Percentiles rank a stretch among this genome's conserved stretches.
Evolutionary conservation across 768 basidiomycete genomes (phyloP).

Genomic region (Erythrobasidium yunnanense): DNA sequence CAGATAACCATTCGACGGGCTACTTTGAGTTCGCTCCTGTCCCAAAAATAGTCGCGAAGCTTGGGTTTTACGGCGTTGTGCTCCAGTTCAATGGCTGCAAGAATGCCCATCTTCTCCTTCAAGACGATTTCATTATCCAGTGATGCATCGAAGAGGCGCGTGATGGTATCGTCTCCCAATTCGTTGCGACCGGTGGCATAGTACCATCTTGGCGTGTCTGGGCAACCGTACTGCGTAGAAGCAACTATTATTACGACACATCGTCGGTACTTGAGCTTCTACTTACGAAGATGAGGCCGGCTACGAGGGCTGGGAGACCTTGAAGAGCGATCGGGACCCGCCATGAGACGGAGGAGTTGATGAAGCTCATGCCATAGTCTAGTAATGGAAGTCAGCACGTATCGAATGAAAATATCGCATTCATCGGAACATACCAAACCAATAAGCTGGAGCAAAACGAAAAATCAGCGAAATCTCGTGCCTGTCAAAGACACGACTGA

Average conservation of each 20-base stretch:
- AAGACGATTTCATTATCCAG: not conserved
- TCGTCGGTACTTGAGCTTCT: not conserved
- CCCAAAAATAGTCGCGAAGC: not conserved
- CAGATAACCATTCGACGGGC: slow-evolving; percentile 5
- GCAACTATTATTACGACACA: not conserved
- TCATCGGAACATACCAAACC: no score
- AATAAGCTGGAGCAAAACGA: no score
- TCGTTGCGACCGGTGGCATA: not conserved
- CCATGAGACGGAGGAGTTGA: not conserved
- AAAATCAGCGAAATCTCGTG: no score
- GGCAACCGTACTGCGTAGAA: not conserved
- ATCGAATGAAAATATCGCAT: no score
- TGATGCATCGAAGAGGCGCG: not conserved
- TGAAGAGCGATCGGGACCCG: slow-evolving; percentile 4
- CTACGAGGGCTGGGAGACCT: not conserved
- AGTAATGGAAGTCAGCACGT: no score
- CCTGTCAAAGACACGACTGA: no score
- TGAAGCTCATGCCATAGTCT: slow-evolving; percentile 8
- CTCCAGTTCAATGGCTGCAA: slow-evolving; percentile 10
- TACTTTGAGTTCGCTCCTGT: slow-evolving; percentile 6
- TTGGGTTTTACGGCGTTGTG: not conserved
- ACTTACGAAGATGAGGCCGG: not conserved
- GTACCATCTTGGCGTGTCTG: slow-evolving; percentile 12
- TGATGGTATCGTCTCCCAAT: not conserved
- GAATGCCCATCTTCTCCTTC: slow-evolving; percentile 6